Evolutionary conservation across 2,329 filamentous ascomycete genomes (phyloP).

Genomic region (Grosmannia serpens): DNA sequence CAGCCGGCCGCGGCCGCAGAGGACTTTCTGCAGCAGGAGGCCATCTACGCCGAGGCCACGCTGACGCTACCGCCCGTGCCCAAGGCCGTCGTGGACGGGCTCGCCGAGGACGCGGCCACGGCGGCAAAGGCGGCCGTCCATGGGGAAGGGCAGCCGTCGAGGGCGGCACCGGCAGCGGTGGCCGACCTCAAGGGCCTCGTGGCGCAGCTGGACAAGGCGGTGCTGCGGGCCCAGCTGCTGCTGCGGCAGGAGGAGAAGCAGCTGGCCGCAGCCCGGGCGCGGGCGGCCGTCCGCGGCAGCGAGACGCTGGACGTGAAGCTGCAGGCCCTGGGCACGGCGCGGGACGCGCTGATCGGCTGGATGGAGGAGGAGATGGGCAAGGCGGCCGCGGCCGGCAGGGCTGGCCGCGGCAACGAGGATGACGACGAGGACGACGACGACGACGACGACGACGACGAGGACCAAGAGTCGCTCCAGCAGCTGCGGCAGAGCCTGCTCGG

Average conservation of each 20-base stretch:
- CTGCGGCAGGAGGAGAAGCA: constrained; percentile 45
- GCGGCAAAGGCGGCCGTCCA: neutral
- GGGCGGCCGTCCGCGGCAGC: constrained; percentile 14
- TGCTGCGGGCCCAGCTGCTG: constrained; percentile 45
- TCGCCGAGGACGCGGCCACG: constrained; percentile 29
- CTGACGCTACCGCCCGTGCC: constrained; percentile 38
- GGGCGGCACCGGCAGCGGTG: constrained; percentile 14
- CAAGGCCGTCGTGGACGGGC: constrained; percentile 36
- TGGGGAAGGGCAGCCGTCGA: neutral
- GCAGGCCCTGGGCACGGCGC: constrained; percentile 41
- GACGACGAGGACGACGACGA: constrained; percentile 21
- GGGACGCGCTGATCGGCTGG: constrained; percentile 52
- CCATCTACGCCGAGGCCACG: constrained; percentile 32
- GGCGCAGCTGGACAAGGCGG: constrained; percentile 43
- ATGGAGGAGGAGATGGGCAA: constrained; percentile 51
- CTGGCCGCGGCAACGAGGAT: constrained; percentile 21
- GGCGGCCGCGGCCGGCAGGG: constrained; percentile 20
- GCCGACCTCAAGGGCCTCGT: constrained; percentile 35
- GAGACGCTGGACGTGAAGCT: constrained; percentile 27
- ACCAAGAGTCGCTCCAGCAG: constrained; percentile 9
- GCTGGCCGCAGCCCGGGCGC: constrained; percentile 33
- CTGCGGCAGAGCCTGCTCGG: constrained; percentile 11
- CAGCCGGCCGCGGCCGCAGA: constrained; percentile 29
- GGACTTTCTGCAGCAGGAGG: constrained; percentile 36
- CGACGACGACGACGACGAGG: constrained; percentile 9